A percentile compares a stretch with the other conserved stretches of the same genome.
Conservation (phyloP, 768 basidiomycete genomes). For the Zangia roseola region DNA sequence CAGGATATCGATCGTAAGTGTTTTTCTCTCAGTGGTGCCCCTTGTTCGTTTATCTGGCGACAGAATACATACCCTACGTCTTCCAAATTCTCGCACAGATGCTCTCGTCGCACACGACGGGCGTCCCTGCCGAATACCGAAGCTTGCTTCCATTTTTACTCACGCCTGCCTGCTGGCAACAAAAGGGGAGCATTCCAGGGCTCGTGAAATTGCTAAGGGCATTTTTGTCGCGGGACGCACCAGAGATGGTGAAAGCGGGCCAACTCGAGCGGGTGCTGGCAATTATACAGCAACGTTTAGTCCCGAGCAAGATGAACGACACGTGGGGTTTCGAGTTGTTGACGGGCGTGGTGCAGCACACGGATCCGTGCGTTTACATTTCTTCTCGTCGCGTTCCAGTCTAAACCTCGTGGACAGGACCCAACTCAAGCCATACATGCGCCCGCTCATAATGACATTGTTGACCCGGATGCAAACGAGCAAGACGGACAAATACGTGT, state of each 20-base stretch:
- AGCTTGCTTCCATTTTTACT: slow-evolving; percentile 79
- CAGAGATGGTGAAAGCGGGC: slow-evolving; percentile 62
- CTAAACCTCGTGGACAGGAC: slow-evolving; percentile 41
- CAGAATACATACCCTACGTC: slow-evolving; percentile 96
- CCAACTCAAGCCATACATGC: slow-evolving; percentile 70
- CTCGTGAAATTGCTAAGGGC: slow-evolving; percentile 86
- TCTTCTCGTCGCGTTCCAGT: neutral
- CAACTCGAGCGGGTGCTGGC: slow-evolving; percentile 81
- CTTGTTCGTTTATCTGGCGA: too few species aligned
- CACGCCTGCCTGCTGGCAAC: slow-evolving; percentile 85
- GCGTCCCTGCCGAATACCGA: slow-evolving; percentile 76
- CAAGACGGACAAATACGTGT: slow-evolving; percentile 87
- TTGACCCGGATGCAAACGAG: slow-evolving; percentile 83
- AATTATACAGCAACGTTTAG: slow-evolving; percentile 85
- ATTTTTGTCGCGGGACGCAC: slow-evolving; percentile 71
- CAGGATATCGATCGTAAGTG: slow-evolving; percentile 88
- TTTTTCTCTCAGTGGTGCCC: neutral
- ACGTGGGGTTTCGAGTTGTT: slow-evolving; percentile 89
- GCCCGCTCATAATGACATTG: slow-evolving; percentile 70
- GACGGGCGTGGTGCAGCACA: slow-evolving; percentile 66
- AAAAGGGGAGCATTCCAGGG: slow-evolving; percentile 93
- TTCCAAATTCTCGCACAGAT: slow-evolving; percentile 97
- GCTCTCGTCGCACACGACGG: slow-evolving; percentile 71
- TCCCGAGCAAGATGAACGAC: slow-evolving; percentile 87
- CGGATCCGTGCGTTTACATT: slow-evolving; percentile 55